Evolutionary conservation across 768 basidiomycete species (phyloP).

Genomic region (Tephrocybe rancida): DNA sequence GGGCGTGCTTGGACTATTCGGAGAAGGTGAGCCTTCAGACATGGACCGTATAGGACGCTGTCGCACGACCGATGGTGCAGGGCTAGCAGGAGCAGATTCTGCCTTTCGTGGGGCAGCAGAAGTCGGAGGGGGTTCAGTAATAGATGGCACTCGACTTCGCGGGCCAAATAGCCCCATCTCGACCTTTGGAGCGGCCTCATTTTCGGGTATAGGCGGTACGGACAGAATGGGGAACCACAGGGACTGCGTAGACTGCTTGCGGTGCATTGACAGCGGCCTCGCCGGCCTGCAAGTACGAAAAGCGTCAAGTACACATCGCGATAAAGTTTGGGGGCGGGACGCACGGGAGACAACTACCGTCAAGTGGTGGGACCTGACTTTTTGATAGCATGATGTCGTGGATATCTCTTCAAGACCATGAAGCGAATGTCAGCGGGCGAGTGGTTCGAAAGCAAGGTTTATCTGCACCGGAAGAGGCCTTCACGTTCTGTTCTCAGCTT

Average conservation of each 20-base stretch:
- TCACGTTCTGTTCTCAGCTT: conserved; percentile 12
- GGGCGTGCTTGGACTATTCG: neutral
- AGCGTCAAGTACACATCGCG: neutral
- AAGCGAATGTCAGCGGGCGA: neutral
- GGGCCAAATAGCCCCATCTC: conserved; percentile 15
- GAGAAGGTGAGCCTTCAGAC: conserved; percentile 3
- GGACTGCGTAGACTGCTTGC: conserved; percentile 4
- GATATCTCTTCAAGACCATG: conserved; percentile 11
- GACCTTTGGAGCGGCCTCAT: neutral
- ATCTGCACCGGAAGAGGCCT: conserved; percentile 14
- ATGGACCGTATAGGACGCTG: neutral
- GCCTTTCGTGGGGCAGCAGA: neutral
- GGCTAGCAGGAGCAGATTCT: neutral
- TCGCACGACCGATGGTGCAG: neutral
- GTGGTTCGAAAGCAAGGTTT: neutral
- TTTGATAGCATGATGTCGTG: conserved; percentile 17
- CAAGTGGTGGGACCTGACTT: neutral
- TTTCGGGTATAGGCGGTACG: neutral
- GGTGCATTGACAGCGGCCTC: neutral
- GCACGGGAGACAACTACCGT: neutral
- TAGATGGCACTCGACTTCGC: conserved; percentile 8
- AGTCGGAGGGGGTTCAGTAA: neutral
- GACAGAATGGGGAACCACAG: conserved; percentile 6
- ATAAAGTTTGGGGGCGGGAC: neutral
- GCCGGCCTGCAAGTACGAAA: neutral